A percentile compares a stretch with the other conserved stretches of the same genome.
phyloP scores from a whole-genome alignment of 768 basidiomycete species.

The Lactarius vividus region DNA sequence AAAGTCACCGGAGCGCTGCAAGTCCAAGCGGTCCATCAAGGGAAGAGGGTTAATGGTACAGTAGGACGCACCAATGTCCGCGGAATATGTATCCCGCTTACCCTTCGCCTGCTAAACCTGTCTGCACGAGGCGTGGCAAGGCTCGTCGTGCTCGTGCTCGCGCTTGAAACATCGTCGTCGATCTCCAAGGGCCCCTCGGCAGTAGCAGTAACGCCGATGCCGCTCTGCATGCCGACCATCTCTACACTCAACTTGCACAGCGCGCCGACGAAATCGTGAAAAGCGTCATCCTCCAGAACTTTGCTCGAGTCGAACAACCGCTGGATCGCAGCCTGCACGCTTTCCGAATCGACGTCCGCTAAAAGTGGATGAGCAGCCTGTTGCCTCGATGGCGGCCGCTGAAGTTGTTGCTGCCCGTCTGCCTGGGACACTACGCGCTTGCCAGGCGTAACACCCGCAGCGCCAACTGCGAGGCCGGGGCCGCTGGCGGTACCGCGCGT shows the following conservation, averaged over 20 bases:
- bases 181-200: slow-evolving; percentile 17
- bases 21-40: slow-evolving; percentile 1
- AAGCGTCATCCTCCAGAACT: slow-evolving; percentile 79
- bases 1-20: slow-evolving; percentile 86
- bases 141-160: slow-evolving; percentile 34
- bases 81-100: slow-evolving; percentile 87
- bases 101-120: slow-evolving; percentile 55
- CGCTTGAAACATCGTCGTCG: slow-evolving; percentile 41
- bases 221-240: slow-evolving; percentile 88
- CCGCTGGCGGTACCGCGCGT: slow-evolving; percentile 44
- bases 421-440: not conserved
- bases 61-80: slow-evolving; percentile 61
- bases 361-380: slow-evolving; percentile 49
- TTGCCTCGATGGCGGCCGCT: slow-evolving; percentile 31
- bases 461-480: slow-evolving; percentile 23
- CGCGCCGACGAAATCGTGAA: slow-evolving; percentile 71
- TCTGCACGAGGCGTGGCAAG: slow-evolving; percentile 44
- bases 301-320: slow-evolving; percentile 84
- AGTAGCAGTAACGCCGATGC: slow-evolving; percentile 22
- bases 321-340: slow-evolving; percentile 70
- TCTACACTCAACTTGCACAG: slow-evolving; percentile 84
- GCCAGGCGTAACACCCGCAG: slow-evolving; percentile 22
- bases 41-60: not conserved
- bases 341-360: slow-evolving; percentile 71
- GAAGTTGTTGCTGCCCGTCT: slow-evolving; percentile 25